Base-by-base conservation (phyloP, 306 rosid genomes). In the Malus fusca region DNA sequence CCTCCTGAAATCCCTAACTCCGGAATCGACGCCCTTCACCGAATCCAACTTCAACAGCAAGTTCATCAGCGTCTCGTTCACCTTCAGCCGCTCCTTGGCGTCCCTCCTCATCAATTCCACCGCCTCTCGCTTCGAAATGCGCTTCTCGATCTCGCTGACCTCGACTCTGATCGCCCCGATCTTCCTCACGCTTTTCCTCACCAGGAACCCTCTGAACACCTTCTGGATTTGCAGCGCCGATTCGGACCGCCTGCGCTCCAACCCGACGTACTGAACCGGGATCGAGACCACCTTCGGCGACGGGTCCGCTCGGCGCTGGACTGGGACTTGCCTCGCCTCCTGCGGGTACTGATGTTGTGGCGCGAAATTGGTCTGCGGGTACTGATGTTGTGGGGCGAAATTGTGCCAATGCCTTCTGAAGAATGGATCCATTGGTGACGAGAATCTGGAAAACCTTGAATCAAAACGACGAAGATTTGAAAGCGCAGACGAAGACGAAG, bases 1-100 rank as follows among this genome's bases (percentile, higher is more conserved):
- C 84, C 82, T 93, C 53, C 97, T 75, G 31, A 81, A 79, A 4
- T 79, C 91, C 81, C 96, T 88, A 37, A 93, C 85, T 0, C 89
- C 91, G 14, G 75, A 51, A 35, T 81, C 82, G 43, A 88, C 79
- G 5, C 88, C 88, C 48, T 74, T 86, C 61, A 91, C 89, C 5
- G 89, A 87, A 56, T 91, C 97, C 81, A 93, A 81, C 77, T 66
- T 78, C 1, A 90, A 79, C 3, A 93, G 85, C 83, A 91, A 79
- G 76, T 75, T 90, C 97, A 90, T 91, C 71, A 91, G 75, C 18
- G 78, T 84, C 83, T 91, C 96, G 7, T 58, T 77, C 1, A 88
- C 72, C 83, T 58, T 90, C 68, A 90, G 18, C 71, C 86, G 86
- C 85, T 90, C 98, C 61, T 73, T 90, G 0, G 60, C 63, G 18